Conservation (phyloP, 2,329 filamentous ascomycete species). For the Fusarium subtropicale region DNA sequence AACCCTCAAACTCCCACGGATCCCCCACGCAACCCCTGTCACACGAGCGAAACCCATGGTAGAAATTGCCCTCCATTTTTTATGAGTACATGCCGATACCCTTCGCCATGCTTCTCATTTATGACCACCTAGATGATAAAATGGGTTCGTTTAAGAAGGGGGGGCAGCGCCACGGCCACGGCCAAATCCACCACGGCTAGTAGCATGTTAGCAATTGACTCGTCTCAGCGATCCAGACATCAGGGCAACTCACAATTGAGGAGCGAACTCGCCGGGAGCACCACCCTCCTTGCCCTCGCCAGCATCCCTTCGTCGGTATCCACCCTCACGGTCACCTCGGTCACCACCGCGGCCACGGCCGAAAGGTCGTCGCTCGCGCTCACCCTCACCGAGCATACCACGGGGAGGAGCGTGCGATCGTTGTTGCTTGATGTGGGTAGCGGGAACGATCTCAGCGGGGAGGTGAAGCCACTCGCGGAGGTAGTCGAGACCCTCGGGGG, state of each 20-base stretch:
- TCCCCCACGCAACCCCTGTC: constrained; percentile 55
- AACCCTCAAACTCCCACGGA: constrained; percentile 60
- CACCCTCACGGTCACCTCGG: constrained; percentile 86
- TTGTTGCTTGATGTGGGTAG: constrained; percentile 99
- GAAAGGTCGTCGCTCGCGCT: constrained; percentile 84
- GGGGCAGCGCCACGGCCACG: constrained; percentile 86
- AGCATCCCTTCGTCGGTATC: constrained; percentile 91
- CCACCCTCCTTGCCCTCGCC: constrained; percentile 90
- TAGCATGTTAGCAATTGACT: constrained; percentile 52
- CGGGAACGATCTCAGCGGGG: constrained; percentile 98
- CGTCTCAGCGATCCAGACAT: constrained; percentile 1
- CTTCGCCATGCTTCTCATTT: constrained; percentile 59
- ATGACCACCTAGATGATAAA: constrained; percentile 56
- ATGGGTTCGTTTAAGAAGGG: constrained; percentile 66
- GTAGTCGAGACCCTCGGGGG: constrained; percentile 99
- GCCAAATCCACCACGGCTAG: constrained; percentile 85
- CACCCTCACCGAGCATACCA: constrained; percentile 94
- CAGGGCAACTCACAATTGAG: constrained; percentile 77
- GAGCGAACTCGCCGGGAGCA: constrained; percentile 91
- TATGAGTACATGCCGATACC: constrained; percentile 62
- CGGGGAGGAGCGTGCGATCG: constrained; percentile 97
- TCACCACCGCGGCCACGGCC: constrained; percentile 81
- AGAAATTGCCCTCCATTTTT: constrained; percentile 57
- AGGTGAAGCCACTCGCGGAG: constrained; percentile 99
- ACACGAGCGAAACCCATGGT: constrained; percentile 55